Percentiles rank a stretch among this genome's conserved stretches.
These are phyloP conservation scores for Calocybe cyanea DNA, from an alignment of 768 basidiomycete genomes.

Conservation along the genomic window DNA sequence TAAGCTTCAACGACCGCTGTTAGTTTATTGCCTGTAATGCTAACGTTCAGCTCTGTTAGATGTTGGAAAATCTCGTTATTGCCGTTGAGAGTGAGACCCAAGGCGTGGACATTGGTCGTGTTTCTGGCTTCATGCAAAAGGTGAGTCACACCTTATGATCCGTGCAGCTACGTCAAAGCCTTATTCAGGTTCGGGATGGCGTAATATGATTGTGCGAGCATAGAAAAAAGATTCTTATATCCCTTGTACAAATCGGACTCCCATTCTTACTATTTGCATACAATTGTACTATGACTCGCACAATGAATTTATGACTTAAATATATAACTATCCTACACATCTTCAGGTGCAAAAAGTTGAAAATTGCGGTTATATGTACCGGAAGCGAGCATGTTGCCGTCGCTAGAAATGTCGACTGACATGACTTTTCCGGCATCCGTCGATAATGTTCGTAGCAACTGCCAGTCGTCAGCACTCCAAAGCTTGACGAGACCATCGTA, in stretches of 20 bases:
- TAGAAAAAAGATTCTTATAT: conserved; percentile 13
- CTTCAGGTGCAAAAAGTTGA: conserved; percentile 87
- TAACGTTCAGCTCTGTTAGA: conserved; percentile 36
- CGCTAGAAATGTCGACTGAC: conserved; percentile 88
- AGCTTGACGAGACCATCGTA: conserved; percentile 95
- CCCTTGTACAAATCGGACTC: conserved; percentile 11
- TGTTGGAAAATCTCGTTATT: conserved; percentile 80
- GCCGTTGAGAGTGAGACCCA: conserved; percentile 88
- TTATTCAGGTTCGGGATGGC: conserved; percentile 53
- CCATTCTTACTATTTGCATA: conserved; percentile 16
- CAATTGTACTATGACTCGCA: conserved; percentile 29
- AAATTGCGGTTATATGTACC: conserved; percentile 94
- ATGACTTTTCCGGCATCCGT: conserved; percentile 99
- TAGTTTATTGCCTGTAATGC: background rate
- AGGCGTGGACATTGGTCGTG: conserved; percentile 76
- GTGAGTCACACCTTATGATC: conserved; percentile 30
- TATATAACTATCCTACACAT: conserved; percentile 24
- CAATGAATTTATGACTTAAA: conserved; percentile 11
- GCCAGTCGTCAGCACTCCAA: conserved; percentile 99
- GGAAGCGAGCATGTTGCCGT: conserved; percentile 80
- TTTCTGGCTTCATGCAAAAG: conserved; percentile 92
- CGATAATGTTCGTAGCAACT: conserved; percentile 78
- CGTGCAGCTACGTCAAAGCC: background rate
- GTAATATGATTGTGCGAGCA: conserved; percentile 38
- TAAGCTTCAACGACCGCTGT: conserved; percentile 39